Evolutionary conservation across 2,329 filamentous ascomycete species (phyloP).

Genomic region (Aspergillus sergii): DNA sequence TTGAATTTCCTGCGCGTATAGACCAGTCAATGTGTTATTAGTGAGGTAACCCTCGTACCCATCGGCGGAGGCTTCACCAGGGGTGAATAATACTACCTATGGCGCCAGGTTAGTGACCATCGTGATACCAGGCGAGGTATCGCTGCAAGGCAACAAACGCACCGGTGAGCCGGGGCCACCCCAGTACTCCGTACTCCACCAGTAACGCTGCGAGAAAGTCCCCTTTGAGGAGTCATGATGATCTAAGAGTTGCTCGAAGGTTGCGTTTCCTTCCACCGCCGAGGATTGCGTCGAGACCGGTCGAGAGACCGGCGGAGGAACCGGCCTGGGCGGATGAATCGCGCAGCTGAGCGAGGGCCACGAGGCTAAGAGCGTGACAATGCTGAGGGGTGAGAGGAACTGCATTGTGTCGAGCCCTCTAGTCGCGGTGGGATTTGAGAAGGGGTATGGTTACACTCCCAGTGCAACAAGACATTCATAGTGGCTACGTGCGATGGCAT

Average conservation of each 20-base stretch:
- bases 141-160: slow-evolving; percentile 19
- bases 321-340: background rate
- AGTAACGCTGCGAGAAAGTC: slow-evolving; percentile 59
- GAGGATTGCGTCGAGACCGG: background rate
- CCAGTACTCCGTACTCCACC: slow-evolving; percentile 56
- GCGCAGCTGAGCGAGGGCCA: background rate
- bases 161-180: slow-evolving; percentile 58
- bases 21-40: slow-evolving; percentile 53
- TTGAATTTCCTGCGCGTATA: slow-evolving; percentile 55
- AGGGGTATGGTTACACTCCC: background rate
- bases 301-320: background rate
- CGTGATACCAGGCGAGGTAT: background rate
- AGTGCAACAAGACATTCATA: background rate
- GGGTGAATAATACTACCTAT: slow-evolving; percentile 55
- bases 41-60: slow-evolving; percentile 55
- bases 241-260: slow-evolving; percentile 61
- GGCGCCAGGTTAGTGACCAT: background rate
- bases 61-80: slow-evolving; percentile 54
- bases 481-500: background rate
- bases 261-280: slow-evolving; percentile 17
- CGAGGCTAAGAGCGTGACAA: background rate
- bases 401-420: background rate
- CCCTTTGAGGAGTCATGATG: slow-evolving; percentile 59
- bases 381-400: background rate
- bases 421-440: background rate